Conservation (phyloP, 1,284 basidiomycete genomes). For the Trametes versicolor region DNA sequence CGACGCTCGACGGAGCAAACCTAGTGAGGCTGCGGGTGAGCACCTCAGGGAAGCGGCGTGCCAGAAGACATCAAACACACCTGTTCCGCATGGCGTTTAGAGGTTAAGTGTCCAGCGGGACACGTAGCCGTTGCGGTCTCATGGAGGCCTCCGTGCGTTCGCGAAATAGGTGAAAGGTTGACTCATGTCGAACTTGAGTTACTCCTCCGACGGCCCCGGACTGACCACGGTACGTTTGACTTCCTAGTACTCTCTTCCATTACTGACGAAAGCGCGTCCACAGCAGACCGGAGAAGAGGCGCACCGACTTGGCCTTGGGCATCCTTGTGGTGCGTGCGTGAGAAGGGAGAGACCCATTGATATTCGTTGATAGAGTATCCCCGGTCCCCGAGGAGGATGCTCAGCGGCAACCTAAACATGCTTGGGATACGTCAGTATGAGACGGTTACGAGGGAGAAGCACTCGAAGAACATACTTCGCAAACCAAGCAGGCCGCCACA, state of each 20-base stretch:
- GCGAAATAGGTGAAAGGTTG: neutral
- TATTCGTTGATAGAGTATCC: neutral
- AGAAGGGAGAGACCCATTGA: neutral
- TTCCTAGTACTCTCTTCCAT: neutral
- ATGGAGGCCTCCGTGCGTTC: neutral
- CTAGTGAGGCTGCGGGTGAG: neutral
- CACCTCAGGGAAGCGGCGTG: neutral
- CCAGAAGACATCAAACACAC: neutral
- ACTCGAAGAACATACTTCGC: neutral
- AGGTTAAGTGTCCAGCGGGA: neutral
- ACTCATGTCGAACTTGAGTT: neutral
- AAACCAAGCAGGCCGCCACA: neutral
- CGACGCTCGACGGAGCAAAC: slow-evolving; percentile 2
- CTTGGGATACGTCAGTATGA: neutral
- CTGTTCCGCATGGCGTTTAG: too few relatives aligned
- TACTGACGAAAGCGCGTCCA: neutral
- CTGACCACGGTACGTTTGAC: neutral
- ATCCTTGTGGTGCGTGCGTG: slow-evolving; percentile 5
- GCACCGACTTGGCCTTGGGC: neutral
- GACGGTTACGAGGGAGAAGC: too few relatives aligned
- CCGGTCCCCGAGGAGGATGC: neutral
- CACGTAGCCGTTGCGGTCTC: neutral
- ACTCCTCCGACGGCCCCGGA: slow-evolving; percentile 1
- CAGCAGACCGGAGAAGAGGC: neutral
- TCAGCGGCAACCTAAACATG: neutral